Percentiles rank a stretch among this genome's conserved stretches.
Evolutionary conservation across 139 green algal species (phyloP).

Genomic region (Chlamydomonas asymmetrica): DNA sequence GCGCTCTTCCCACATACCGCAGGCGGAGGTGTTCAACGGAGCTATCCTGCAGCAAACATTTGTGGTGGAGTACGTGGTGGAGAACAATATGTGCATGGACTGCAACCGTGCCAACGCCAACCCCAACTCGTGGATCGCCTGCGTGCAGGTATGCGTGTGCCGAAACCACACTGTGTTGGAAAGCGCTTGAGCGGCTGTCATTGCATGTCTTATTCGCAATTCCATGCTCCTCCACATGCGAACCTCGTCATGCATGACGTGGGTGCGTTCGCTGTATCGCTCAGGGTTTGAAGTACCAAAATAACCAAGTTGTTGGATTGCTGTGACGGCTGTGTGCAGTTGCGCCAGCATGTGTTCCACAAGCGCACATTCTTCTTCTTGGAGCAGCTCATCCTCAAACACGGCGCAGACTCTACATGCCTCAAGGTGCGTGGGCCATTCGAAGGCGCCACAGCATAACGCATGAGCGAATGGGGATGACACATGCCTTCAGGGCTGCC

Average conservation of each 20-base stretch:
- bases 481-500: no score
- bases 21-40: conserved; percentile 94
- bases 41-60: conserved; percentile 98
- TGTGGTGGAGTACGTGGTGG: conserved; percentile 92
- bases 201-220: no score
- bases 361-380: conserved; percentile 99
- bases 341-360: conserved; percentile 94
- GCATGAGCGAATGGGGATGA: no score
- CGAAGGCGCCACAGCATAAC: no score
- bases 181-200: no score
- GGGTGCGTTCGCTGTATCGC: no score
- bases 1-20: conserved; percentile 4
- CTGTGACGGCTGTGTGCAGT: no score
- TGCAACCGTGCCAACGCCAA: conserved; percentile 90
- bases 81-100: conserved; percentile 94
- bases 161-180: no score
- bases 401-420: conserved; percentile 74
- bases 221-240: no score
- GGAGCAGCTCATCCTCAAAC: conserved; percentile 98
- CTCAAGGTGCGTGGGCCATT: conserved; percentile 59
- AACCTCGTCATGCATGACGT: no score
- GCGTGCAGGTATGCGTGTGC: conserved; percentile 73
- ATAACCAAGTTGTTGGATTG: no score
- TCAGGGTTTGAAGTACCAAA: no score
- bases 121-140: conserved; percentile 91